Percentiles rank a stretch among this genome's conserved stretches.
Conservation (phyloP, 768 basidiomycete species). For the Suillus luteus region DNA sequence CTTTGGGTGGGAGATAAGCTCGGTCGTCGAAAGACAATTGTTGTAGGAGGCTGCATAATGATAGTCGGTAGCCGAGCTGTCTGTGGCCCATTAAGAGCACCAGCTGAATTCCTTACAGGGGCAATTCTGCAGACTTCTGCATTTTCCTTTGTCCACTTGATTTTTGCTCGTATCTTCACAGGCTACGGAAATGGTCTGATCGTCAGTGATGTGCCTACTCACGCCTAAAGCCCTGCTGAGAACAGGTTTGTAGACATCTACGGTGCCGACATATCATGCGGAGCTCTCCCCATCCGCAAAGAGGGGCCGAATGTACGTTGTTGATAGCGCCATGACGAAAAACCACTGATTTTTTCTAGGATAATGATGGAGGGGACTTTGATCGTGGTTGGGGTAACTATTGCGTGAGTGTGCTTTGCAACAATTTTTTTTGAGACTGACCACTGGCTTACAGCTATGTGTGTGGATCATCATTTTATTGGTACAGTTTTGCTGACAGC, state of each 20-base stretch:
- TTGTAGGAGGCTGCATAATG: conserved; percentile 43
- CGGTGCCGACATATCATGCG: conserved; percentile 46
- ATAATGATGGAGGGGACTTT: conserved; percentile 14
- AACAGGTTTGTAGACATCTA: conserved; percentile 37
- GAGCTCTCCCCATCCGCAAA: conserved; percentile 46
- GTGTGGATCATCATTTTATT: conserved; percentile 4
- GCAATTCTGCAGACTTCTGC: conserved; percentile 42
- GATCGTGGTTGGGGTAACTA: conserved; percentile 37
- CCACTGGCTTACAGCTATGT: background rate
- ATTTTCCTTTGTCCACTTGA: conserved; percentile 41
- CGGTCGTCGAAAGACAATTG: conserved; percentile 42
- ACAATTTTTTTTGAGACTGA: background rate
- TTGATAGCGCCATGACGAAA: background rate
- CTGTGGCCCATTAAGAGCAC: background rate
- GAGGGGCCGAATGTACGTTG: conserved; percentile 37
- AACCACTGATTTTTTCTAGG: background rate
- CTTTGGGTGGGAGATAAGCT: conserved; percentile 43
- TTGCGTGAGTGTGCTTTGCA: conserved; percentile 33
- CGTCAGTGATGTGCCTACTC: conserved; percentile 22
- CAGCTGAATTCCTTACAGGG: background rate
- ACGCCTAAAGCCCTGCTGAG: background rate
- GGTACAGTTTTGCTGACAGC: background rate
- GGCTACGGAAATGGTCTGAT: conserved; percentile 45
- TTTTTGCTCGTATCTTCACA: conserved; percentile 42
- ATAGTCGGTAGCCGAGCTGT: conserved; percentile 31